phyloP scores from a whole-genome alignment of 176 grass and related monocot species.

The Oryza rufipogon region DNA sequence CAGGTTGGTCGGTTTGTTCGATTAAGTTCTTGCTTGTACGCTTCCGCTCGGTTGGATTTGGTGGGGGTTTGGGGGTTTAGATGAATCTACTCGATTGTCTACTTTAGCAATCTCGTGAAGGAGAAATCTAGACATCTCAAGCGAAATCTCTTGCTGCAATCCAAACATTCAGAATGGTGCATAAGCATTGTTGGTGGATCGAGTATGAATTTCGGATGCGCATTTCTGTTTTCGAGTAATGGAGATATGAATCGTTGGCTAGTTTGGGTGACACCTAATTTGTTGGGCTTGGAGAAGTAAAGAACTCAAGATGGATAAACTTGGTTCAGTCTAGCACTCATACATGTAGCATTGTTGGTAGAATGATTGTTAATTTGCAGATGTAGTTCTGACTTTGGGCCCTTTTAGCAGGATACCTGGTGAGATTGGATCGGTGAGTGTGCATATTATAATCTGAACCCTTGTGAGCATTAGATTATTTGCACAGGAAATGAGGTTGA shows the following conservation, averaged over 20 bases:
- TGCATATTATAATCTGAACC: slow-evolving; percentile 16
- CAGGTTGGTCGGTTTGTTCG: slow-evolving; percentile 40
- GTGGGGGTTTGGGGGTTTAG: neutral
- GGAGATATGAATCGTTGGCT: neutral
- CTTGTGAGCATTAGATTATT: slow-evolving; percentile 17
- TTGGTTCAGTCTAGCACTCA: neutral
- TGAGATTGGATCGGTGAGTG: slow-evolving; percentile 25
- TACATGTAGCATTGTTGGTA: neutral
- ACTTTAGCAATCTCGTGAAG: too few species aligned
- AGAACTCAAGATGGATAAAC: neutral
- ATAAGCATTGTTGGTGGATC: neutral
- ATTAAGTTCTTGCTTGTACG: neutral
- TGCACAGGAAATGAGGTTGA: neutral
- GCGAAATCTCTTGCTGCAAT: neutral
- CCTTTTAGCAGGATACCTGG: neutral
- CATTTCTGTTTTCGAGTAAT: neutral
- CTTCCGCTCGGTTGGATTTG: neutral
- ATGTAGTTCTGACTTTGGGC: neutral
- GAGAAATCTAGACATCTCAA: neutral
- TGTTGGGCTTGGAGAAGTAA: neutral
- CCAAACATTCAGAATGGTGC: neutral
- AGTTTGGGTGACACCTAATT: neutral
- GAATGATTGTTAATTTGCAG: neutral
- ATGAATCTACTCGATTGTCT: neutral
- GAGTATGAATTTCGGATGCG: neutral